Conservation (phyloP, 192 early-diverging fungal genomes). For the Oehlia diaphana region DNA sequence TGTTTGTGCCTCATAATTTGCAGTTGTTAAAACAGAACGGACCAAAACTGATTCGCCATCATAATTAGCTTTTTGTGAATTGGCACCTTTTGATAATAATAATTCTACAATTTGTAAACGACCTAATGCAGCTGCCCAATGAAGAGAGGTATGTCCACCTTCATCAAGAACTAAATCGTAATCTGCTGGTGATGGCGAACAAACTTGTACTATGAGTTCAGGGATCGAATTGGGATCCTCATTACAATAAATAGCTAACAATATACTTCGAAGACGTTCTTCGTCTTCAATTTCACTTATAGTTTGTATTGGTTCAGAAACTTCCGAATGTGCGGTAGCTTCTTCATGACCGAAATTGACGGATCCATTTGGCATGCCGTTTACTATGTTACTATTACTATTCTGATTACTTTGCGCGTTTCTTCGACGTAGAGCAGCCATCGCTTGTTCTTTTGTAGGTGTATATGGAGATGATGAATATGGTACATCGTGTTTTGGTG, state of each 20-base stretch:
- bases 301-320: slow-evolving; percentile 2
- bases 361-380: neutral
- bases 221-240: slow-evolving; percentile 73
- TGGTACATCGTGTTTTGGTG: slow-evolving; percentile 45
- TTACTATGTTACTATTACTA: neutral
- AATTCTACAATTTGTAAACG: slow-evolving; percentile 72
- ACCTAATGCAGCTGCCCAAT: slow-evolving; percentile 94
- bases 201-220: slow-evolving; percentile 38
- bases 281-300: slow-evolving; percentile 1
- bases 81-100: slow-evolving; percentile 75
- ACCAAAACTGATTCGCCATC: slow-evolving; percentile 88
- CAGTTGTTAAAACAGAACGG: slow-evolving; percentile 82
- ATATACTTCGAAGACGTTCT: slow-evolving; percentile 49
- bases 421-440: slow-evolving; percentile 13
- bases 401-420: neutral
- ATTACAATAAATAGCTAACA: slow-evolving; percentile 85
- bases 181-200: slow-evolving; percentile 58
- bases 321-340: neutral
- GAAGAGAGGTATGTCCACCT: slow-evolving; percentile 90
- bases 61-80: slow-evolving; percentile 68
- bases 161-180: slow-evolving; percentile 89
- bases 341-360: neutral
- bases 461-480: slow-evolving; percentile 28
- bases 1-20: slow-evolving; percentile 78
- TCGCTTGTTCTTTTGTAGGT: slow-evolving; percentile 51